Evolutionary conservation across 306 rosid genomes (phyloP).

Genomic region (Quercus robur): DNA sequence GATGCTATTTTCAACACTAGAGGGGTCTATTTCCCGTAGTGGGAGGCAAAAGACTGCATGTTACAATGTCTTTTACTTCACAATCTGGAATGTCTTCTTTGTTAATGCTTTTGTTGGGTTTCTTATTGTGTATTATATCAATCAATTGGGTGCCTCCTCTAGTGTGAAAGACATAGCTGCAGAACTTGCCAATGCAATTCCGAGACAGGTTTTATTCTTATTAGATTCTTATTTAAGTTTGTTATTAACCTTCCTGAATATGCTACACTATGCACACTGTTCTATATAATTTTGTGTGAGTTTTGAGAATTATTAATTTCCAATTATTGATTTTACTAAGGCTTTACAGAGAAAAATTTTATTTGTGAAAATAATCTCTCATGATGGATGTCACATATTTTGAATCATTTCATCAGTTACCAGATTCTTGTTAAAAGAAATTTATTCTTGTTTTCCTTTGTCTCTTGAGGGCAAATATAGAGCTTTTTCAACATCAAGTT

Average conservation of each 20-base stretch:
- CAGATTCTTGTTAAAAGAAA: not conserved
- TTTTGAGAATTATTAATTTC: not conserved
- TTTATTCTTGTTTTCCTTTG: too few relatives aligned
- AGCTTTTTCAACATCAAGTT: not conserved
- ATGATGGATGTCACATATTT: not conserved
- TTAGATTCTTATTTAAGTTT: conserved; percentile 1
- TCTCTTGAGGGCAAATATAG: too few relatives aligned
- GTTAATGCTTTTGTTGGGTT: conserved; percentile 81
- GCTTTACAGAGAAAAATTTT: not conserved
- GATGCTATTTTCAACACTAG: conserved; percentile 73
- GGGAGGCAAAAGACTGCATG: conserved; percentile 72
- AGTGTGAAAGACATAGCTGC: conserved; percentile 70
- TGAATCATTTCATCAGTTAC: not conserved
- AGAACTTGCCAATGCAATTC: conserved; percentile 78
- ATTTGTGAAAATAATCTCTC: not conserved
- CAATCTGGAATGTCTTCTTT: conserved; percentile 93
- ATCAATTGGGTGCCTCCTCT: conserved; percentile 40
- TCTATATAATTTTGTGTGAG: not conserved
- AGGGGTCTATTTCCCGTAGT: conserved; percentile 86
- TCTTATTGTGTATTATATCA: conserved; percentile 36
- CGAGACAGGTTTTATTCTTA: conserved; percentile 61
- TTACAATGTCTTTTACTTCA: conserved; percentile 52
- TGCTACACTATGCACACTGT: not conserved
- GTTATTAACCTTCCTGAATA: not conserved
- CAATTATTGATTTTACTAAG: not conserved